A percentile compares a stretch with the other conserved stretches of the same genome.
phyloP scores from a whole-genome alignment of 2,329 filamentous ascomycete species.

The Sporothrix protearum region DNA sequence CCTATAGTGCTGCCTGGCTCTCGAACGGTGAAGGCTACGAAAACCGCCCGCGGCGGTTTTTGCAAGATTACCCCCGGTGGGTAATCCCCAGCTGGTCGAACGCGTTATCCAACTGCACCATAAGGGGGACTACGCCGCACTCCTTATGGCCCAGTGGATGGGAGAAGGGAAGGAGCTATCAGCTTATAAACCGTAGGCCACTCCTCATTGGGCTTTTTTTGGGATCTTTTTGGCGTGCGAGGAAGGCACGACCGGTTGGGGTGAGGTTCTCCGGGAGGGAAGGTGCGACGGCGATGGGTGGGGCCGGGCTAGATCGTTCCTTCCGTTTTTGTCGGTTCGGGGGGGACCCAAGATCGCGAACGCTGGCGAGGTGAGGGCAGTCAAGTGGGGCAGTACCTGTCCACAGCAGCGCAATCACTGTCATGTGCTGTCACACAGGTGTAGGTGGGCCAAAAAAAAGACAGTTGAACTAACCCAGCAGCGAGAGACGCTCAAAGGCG shows the following conservation, averaged over 20 bases:
- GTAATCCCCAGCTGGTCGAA: not conserved
- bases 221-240: not conserved
- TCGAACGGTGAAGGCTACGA: not conserved
- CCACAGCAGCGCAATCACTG: not conserved
- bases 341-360: too few species aligned
- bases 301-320: not conserved
- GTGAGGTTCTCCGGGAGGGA: not conserved
- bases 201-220: not conserved
- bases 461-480: constrained; percentile 43
- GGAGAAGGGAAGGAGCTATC: too few species aligned
- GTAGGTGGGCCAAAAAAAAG: not conserved
- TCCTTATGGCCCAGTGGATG: too few species aligned
- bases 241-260: not conserved
- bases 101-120: not conserved
- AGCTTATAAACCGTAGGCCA: not conserved
- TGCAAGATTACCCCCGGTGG: not conserved
- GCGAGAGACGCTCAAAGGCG: constrained; percentile 47
- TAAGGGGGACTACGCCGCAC: not conserved
- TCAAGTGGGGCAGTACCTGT: not conserved
- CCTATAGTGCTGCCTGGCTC: not conserved
- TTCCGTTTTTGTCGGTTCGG: not conserved
- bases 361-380: not conserved
- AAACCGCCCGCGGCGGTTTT: not conserved
- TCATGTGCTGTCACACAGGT: not conserved
- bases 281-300: not conserved